A percentile compares a stretch with the other conserved stretches of the same genome.
Conservation (phyloP, 2,329 filamentous ascomycete genomes). For the Epichloe gansuensis region DNA sequence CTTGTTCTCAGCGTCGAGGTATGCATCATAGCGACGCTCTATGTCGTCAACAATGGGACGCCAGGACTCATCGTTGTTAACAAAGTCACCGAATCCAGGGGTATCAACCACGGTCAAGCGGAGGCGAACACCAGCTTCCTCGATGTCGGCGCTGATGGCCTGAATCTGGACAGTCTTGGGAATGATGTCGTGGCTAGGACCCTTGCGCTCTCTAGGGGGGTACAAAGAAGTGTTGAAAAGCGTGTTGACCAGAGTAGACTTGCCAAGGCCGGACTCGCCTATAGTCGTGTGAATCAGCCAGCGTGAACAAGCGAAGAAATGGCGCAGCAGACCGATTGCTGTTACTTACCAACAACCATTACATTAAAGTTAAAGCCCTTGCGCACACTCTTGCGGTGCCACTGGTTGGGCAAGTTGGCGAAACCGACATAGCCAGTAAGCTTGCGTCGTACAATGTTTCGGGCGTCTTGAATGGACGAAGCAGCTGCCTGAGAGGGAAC, state of each 20-base stretch:
- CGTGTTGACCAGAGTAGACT: slow-evolving; percentile 98
- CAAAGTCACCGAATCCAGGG: slow-evolving; percentile 95
- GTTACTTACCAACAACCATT: slow-evolving; percentile 91
- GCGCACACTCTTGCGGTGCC: slow-evolving; percentile 99
- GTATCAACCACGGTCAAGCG: slow-evolving; percentile 95
- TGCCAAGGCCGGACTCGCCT: slow-evolving; percentile 99
- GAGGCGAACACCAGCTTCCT: slow-evolving; percentile 95
- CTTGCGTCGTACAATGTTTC: slow-evolving; percentile 96
- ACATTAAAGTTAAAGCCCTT: slow-evolving; percentile 99
- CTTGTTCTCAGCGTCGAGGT: slow-evolving; percentile 99
- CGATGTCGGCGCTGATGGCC: slow-evolving; percentile 90
- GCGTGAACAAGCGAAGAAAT: neutral
- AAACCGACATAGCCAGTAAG: slow-evolving; percentile 97
- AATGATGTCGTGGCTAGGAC: slow-evolving; percentile 92
- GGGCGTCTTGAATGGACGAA: slow-evolving; percentile 51
- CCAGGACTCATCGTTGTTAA: slow-evolving; percentile 99
- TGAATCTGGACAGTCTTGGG: slow-evolving; percentile 96
- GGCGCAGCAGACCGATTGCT: neutral
- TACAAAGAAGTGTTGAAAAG: slow-evolving; percentile 99
- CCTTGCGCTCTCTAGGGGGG: slow-evolving; percentile 96
- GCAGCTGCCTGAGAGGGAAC: slow-evolving; percentile 21
- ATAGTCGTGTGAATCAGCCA: slow-evolving; percentile 1
- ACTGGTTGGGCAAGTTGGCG: slow-evolving; percentile 97
- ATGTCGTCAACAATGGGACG: slow-evolving; percentile 99
- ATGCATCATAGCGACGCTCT: slow-evolving; percentile 96